These are phyloP conservation scores for Isabelozyma gotoi DNA, from an alignment of 805 yeast genomes.

Conservation along the genomic window DNA sequence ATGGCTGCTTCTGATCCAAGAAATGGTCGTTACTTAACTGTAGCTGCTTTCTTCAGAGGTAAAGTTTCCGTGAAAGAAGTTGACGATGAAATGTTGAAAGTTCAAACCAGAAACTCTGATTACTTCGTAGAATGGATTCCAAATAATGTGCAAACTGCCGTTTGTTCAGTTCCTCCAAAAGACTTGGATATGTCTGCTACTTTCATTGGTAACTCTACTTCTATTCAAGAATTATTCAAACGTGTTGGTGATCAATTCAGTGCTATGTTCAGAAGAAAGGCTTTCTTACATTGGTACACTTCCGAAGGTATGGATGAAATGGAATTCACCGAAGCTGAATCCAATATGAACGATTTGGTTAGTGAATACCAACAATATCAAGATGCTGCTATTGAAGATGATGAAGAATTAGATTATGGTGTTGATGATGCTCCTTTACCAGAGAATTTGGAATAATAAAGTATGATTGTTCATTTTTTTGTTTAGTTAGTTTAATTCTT, in stretches of 20 bases:
- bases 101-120: conserved; percentile 76
- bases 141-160: conserved; percentile 90
- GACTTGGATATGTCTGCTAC: conserved; percentile 89
- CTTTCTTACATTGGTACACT: conserved; percentile 95
- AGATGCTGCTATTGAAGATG: conserved; percentile 75
- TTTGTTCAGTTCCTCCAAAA: conserved; percentile 87
- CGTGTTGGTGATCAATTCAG: conserved; percentile 88
- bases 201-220: conserved; percentile 89
- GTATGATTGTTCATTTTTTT: conserved; percentile 2
- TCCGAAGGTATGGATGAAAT: conserved; percentile 95
- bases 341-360: conserved; percentile 85
- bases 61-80: conserved; percentile 90
- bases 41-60: conserved; percentile 93
- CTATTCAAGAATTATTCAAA: conserved; percentile 86
- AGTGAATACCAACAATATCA: conserved; percentile 91
- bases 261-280: conserved; percentile 91
- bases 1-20: conserved; percentile 95
- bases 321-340: conserved; percentile 93
- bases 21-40: conserved; percentile 88
- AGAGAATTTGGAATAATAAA: conserved; percentile 41
- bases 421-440: conserved; percentile 65
- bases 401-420: conserved; percentile 64
- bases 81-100: conserved; percentile 87
- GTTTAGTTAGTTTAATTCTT: conserved; percentile 1
- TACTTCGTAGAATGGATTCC: conserved; percentile 97